phyloP scores from a whole-genome alignment of 768 basidiomycete genomes.

The Hemileccinum rubropunctum region DNA sequence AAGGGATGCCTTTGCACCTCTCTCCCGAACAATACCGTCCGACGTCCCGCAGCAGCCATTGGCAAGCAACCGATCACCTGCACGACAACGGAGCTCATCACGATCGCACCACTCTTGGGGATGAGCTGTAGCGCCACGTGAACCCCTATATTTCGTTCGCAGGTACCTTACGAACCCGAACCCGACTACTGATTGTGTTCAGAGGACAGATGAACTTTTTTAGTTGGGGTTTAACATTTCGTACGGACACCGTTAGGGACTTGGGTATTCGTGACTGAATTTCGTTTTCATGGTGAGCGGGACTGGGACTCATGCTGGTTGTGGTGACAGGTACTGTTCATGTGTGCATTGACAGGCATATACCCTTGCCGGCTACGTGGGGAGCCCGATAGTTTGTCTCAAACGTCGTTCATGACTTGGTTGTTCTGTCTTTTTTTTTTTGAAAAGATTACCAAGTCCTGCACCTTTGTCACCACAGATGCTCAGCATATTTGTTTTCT shows the following conservation, averaged over 20 bases:
- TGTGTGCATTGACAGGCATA: slow-evolving; percentile 29
- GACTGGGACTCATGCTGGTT: neutral
- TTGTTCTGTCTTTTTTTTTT: too few species aligned
- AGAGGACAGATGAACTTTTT: slow-evolving; percentile 48
- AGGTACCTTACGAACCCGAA: slow-evolving; percentile 56
- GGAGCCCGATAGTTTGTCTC: slow-evolving; percentile 1
- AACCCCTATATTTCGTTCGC: slow-evolving; percentile 43
- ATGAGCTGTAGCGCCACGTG: slow-evolving; percentile 50
- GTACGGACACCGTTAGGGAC: slow-evolving; percentile 5
- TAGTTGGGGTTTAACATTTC: slow-evolving; percentile 1
- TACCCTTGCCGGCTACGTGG: slow-evolving; percentile 33
- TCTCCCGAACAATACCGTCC: neutral
- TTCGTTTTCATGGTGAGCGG: slow-evolving; percentile 32
- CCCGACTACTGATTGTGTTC: slow-evolving; percentile 47
- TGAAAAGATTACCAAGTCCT: too few species aligned
- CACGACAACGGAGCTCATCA: slow-evolving; percentile 48
- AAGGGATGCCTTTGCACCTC: slow-evolving; percentile 12
- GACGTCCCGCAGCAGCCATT: slow-evolving; percentile 31
- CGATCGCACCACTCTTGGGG: slow-evolving; percentile 35
- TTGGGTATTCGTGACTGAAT: slow-evolving; percentile 14
- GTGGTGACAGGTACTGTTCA: slow-evolving; percentile 24
- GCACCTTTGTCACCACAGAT: too few species aligned
- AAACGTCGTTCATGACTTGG: too few species aligned
- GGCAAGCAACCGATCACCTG: slow-evolving; percentile 46
- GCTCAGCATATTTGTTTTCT: too few species aligned